Conservation (phyloP, 306 rosid species). For the Arachis hypogaea region DNA sequence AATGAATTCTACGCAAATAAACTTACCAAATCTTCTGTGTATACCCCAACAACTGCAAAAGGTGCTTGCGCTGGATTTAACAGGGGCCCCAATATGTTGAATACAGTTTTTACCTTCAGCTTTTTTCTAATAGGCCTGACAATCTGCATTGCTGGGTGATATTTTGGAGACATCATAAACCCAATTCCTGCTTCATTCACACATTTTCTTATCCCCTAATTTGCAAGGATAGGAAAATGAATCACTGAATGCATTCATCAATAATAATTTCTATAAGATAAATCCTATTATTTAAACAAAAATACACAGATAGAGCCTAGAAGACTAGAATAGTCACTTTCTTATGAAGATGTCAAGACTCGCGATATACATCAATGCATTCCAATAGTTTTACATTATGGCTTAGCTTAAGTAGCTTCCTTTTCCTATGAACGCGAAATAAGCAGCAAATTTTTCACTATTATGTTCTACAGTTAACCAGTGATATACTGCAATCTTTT, state of each 20-base stretch:
- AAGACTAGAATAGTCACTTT: background rate
- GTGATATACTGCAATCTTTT: background rate
- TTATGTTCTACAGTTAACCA: background rate
- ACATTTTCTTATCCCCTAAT: constrained; percentile 76
- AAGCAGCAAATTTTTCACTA: constrained; percentile 1
- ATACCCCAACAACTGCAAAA: constrained; percentile 95
- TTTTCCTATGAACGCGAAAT: background rate
- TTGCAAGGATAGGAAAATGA: constrained; percentile 30
- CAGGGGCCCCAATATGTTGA: constrained; percentile 92
- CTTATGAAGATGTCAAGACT: background rate
- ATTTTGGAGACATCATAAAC: constrained; percentile 89
- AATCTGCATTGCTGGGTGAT: constrained; percentile 90
- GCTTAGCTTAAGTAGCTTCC: constrained; percentile 13
- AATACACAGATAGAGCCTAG: background rate
- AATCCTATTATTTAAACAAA: constrained; percentile 19
- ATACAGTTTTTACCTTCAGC: constrained; percentile 81
- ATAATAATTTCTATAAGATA: background rate
- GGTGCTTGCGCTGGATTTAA: constrained; percentile 90
- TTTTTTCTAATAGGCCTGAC: constrained; percentile 82
- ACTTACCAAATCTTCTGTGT: constrained; percentile 72
- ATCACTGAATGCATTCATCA: constrained; percentile 10
- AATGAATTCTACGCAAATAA: constrained; percentile 6
- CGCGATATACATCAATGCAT: background rate
- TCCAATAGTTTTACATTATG: background rate
- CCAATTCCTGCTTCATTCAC: constrained; percentile 86